Conservation (phyloP, 495 filamentous ascomycete genomes). For the Neurospora hispaniola region DNA sequence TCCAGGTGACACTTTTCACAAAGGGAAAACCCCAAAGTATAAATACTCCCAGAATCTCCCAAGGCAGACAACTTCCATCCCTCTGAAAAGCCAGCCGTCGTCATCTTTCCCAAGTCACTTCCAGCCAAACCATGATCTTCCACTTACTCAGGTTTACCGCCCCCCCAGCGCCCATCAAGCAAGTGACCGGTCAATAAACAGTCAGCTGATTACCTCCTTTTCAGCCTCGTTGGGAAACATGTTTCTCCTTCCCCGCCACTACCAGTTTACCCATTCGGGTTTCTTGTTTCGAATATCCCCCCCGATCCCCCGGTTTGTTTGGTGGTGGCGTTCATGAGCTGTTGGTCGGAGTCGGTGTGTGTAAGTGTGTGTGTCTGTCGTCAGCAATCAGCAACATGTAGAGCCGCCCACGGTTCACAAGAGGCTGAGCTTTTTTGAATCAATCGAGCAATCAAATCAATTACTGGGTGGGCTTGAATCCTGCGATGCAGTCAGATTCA, state of each 20-base stretch:
- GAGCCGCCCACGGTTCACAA: not conserved
- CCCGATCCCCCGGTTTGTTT: not conserved
- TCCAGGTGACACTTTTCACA: rapidly evolving
- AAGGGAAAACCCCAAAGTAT: not conserved
- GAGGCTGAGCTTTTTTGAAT: not conserved
- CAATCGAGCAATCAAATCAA: not conserved
- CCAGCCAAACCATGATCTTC: not conserved
- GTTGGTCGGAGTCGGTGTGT: not conserved
- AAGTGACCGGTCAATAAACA: not conserved
- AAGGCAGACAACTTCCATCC: not conserved
- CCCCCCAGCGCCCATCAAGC: not conserved
- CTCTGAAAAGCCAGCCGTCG: not conserved
- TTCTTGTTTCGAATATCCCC: not conserved
- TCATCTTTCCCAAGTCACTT: not conserved
- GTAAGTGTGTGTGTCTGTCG: not conserved
- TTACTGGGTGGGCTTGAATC: not conserved
- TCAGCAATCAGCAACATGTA: not conserved
- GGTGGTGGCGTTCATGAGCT: not conserved
- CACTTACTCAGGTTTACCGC: not conserved
- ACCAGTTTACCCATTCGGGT: not conserved
- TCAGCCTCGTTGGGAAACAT: not conserved
- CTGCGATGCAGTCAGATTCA: not conserved
- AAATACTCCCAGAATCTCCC: not conserved
- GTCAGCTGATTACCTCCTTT: not conserved
- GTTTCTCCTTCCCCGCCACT: not conserved